A percentile compares a stretch with the other conserved stretches of the same genome.
These are phyloP conservation scores for Chrysoporthe deuterocubensis DNA, from an alignment of 2,329 filamentous ascomycete species.

Conservation along the genomic window DNA sequence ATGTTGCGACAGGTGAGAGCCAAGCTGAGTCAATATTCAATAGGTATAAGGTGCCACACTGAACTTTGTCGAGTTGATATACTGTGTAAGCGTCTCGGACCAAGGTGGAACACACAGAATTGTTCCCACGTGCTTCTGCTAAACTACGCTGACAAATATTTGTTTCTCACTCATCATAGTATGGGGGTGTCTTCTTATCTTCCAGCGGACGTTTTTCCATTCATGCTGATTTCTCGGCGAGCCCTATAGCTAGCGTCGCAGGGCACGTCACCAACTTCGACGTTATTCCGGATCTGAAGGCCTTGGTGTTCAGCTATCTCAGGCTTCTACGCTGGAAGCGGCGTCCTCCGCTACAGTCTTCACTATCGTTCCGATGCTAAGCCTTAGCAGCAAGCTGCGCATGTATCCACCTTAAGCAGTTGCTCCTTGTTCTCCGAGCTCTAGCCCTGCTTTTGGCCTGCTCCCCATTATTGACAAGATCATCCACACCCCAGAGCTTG, in stretches of 20 bases:
- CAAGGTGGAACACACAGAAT: background rate
- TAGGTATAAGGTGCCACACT: background rate
- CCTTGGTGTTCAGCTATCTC: background rate
- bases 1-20: background rate
- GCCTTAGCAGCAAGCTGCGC: background rate
- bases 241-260: background rate
- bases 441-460: background rate
- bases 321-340: too few relatives aligned
- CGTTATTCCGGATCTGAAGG: background rate
- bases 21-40: background rate
- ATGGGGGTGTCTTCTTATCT: constrained; percentile 18
- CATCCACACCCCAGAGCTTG: background rate
- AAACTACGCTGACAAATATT: constrained; percentile 14
- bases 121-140: background rate
- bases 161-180: constrained; percentile 15
- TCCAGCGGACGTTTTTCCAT: background rate
- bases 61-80: background rate
- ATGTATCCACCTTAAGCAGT: background rate
- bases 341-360: background rate
- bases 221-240: constrained; percentile 4
- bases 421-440: constrained; percentile 1
- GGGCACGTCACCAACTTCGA: constrained; percentile 1
- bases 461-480: background rate
- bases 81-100: background rate
- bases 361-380: background rate